Evolutionary conservation across 306 rosid genomes (phyloP).

Genomic region (Argentina anserina): DNA sequence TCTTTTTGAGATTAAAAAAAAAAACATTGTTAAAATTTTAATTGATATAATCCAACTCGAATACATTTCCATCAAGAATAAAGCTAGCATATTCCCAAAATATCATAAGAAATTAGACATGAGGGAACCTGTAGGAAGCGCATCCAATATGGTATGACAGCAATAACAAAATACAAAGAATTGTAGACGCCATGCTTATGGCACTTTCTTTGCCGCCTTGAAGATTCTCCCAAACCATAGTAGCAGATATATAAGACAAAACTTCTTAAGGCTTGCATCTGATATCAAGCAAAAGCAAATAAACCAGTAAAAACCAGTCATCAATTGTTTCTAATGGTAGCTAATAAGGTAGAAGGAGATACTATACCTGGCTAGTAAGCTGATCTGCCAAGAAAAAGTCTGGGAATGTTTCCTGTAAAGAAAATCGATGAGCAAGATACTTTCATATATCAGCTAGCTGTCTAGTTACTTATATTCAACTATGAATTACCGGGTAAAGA

Average conservation of each 20-base stretch:
- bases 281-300: conserved; percentile 27
- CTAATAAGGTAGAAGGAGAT: conserved; percentile 13
- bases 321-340: conserved; percentile 1
- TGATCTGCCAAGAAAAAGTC: conserved; percentile 74
- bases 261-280: conserved; percentile 58
- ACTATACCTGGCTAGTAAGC: conserved; percentile 64
- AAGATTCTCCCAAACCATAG: conserved; percentile 63
- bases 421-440: neutral
- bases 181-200: conserved; percentile 44
- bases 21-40: neutral
- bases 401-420: conserved; percentile 47
- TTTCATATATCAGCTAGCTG: conserved; percentile 6
- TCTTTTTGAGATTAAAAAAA: no score
- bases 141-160: conserved; percentile 59
- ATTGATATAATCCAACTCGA: neutral
- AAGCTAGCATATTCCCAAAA: neutral
- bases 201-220: conserved; percentile 62
- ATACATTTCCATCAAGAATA: conserved; percentile 12
- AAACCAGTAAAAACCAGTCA: neutral
- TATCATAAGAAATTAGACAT: neutral
- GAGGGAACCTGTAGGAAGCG: conserved; percentile 53
- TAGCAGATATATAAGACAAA: conserved; percentile 66
- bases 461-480: neutral
- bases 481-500: conserved; percentile 47
- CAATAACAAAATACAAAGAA: conserved; percentile 37